These are phyloP conservation scores for Cystobasidium onofrii DNA, from an alignment of 768 basidiomycete genomes.

Conservation along the genomic window DNA sequence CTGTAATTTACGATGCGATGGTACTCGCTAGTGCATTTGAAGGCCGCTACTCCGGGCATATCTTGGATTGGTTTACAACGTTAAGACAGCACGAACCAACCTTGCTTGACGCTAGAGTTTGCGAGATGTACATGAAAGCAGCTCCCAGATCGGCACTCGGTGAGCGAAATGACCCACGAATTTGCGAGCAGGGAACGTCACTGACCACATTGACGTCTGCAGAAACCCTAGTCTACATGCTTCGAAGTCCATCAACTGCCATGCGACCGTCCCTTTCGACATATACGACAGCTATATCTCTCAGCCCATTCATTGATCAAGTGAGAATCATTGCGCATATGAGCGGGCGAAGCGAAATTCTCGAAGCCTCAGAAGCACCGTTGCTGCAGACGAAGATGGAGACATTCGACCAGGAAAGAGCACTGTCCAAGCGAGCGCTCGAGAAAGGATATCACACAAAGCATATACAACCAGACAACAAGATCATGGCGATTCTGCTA, in stretches of 20 bases:
- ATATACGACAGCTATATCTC: not conserved
- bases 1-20: not conserved
- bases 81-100: not conserved
- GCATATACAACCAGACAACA: not conserved
- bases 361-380: slow-evolving; percentile 3
- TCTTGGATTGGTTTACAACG: not conserved
- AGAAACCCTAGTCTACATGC: slow-evolving; percentile 13
- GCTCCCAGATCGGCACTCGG: not conserved
- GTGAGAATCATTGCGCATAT: slow-evolving; percentile 12
- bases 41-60: not conserved
- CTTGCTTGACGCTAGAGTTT: not conserved
- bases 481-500: not conserved
- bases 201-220: no score
- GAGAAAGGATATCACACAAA: slow-evolving; percentile 30
- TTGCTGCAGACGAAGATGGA: not conserved
- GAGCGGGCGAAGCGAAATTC: not conserved
- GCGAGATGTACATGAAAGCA: slow-evolving; percentile 22
- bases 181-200: no score
- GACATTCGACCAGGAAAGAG: not conserved
- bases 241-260: not conserved
- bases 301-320: slow-evolving; percentile 7
- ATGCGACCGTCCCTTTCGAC: not conserved
- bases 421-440: not conserved
- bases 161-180: no score
- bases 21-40: not conserved